Percentiles rank a stretch among this genome's conserved stretches.
These are phyloP conservation scores for Panaeolus papilionaceus DNA, from an alignment of 768 basidiomycete species.

Conservation along the genomic window DNA sequence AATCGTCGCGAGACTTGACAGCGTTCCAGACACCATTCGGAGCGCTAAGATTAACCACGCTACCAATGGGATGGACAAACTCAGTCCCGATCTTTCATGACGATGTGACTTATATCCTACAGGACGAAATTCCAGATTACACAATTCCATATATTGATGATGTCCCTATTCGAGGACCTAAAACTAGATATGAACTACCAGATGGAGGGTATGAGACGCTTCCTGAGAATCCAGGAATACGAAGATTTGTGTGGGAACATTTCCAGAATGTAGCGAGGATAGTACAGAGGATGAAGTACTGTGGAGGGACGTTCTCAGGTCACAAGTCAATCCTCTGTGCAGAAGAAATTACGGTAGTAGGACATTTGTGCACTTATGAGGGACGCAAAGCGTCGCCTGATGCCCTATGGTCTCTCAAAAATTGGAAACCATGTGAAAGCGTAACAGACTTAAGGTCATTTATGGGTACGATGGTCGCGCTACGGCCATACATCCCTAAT, in stretches of 20 bases:
- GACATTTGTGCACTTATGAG: conserved; percentile 40
- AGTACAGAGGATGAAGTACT: no score
- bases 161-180: conserved; percentile 30
- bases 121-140: conserved; percentile 33
- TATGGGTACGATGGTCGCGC: conserved; percentile 33
- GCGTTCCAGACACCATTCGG: conserved; percentile 46
- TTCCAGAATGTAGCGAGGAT: no score
- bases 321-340: no score
- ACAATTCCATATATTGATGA: conserved; percentile 45
- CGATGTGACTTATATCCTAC: conserved; percentile 37
- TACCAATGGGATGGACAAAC: conserved; percentile 43
- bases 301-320: no score
- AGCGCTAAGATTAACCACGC: conserved; percentile 30
- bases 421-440: conserved; percentile 32
- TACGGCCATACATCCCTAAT: conserved; percentile 31
- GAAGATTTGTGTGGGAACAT: no score
- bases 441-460: conserved; percentile 31
- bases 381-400: conserved; percentile 24
- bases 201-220: no score
- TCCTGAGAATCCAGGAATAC: no score
- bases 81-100: conserved; percentile 36
- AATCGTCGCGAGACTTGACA: conserved; percentile 41
- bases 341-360: conserved; percentile 18
- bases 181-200: conserved; percentile 33
- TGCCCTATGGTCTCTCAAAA: conserved; percentile 9